Evolutionary conservation across 2,329 filamentous ascomycete genomes (phyloP), one percentile per base, ranked within the genome.

Genomic region (Rachicladosporium sp.): DNA sequence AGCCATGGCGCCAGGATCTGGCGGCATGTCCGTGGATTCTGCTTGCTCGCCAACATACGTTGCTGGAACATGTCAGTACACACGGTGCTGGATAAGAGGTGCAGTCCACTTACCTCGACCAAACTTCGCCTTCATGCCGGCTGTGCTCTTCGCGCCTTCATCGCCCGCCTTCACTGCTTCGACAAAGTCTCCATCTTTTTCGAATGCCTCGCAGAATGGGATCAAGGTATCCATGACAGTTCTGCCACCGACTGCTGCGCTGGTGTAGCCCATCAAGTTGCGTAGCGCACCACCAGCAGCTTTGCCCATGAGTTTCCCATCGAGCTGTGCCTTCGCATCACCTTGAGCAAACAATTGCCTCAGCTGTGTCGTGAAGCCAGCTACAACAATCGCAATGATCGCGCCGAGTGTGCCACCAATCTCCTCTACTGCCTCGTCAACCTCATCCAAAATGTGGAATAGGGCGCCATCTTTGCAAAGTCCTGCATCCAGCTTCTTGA

Each of bases 231-330:
- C 58, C 58, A 62, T 61, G 23, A 62, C 58, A 3, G 59, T 62
- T 33, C 58, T 46, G 1, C 56, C 56, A 10, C 58, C 59, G 31
- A 51, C 47, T 31, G 56, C 50, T 10, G 59, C 59, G 33, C 51
- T 49, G 1, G 58, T 61, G 37, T 61, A 61, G 10, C 46, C 58
- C 46, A 64, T 62, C 33, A 69, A 42, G 39, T 65, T 66, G 37
- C 61, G 55, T 11, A 69, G 46, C 6, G 64, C 66, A 48, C 15
- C 49, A 7, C n/a, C 57, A 4, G 66, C 53, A 10, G 54, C 55
- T 29, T 46, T 33, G 6, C 55, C 30, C 41, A 52, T 48, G 10
- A 44, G 50, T 27, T 48, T 45, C 10, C 46, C 44, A 37, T 52
- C 44, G 15, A 57, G 41, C n/a, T 38, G 11, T 32, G 54, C 53